Conservation (phyloP, 805 yeast species). For the Candida silvatica region DNA sequence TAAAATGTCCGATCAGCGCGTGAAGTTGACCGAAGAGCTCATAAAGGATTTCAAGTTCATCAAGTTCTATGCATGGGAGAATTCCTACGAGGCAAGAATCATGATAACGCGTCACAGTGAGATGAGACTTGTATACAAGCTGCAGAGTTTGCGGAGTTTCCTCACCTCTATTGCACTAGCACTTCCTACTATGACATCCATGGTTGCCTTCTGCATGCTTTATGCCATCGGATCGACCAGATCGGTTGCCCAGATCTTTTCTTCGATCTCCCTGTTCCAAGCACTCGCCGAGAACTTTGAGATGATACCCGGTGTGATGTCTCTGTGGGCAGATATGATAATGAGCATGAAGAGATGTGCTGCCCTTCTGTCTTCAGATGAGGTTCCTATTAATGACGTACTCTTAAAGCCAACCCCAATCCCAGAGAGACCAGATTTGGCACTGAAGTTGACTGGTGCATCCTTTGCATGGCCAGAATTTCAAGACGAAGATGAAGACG, state of each 20-base stretch:
- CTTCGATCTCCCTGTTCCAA: conserved; percentile 61
- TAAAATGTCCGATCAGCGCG: conserved; percentile 65
- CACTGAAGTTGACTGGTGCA: conserved; percentile 46
- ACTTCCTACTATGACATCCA: conserved; percentile 60
- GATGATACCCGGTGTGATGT: conserved; percentile 61
- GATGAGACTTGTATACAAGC: conserved; percentile 43
- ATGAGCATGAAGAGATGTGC: conserved; percentile 54
- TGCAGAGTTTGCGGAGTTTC: conserved; percentile 57
- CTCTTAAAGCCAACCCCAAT: too few relatives aligned
- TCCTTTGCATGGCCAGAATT: conserved; percentile 59
- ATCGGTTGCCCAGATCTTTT: conserved; percentile 54
- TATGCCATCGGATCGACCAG: conserved; percentile 27
- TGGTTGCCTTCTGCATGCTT: conserved; percentile 41
- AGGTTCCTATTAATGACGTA: too few relatives aligned
- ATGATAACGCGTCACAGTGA: conserved; percentile 49
- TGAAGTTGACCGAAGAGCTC: conserved; percentile 67
- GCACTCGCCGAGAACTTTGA: conserved; percentile 53
- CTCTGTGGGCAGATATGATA: conserved; percentile 56
- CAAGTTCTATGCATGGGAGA: conserved; percentile 87
- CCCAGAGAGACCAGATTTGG: too few relatives aligned
- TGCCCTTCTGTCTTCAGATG: conserved; percentile 33
- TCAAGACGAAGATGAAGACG: conserved; percentile 16
- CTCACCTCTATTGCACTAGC: conserved; percentile 51
- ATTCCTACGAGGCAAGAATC: conserved; percentile 55
- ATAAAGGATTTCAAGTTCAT: conserved; percentile 70